Base-by-base conservation (phyloP, 805 yeast species). In the Kluyveromyces starmeri region DNA sequence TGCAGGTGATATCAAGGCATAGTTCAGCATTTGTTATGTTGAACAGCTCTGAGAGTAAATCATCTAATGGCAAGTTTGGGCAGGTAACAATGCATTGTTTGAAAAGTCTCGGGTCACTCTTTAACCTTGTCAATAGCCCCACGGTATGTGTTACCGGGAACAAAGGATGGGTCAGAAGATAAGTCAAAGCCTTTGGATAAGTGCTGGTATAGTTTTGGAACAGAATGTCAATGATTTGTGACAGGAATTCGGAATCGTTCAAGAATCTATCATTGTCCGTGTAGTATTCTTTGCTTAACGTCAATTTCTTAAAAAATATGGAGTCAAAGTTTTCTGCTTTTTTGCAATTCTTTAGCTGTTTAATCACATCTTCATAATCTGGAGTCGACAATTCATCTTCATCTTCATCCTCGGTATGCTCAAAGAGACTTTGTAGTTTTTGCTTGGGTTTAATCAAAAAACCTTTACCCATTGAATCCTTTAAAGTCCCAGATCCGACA, bases 11-110 rank as follows among this genome's bases (percentile, higher is more conserved):
- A 48, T 82, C 94, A 35, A 67, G 64, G 48, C 82, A 78, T 26
- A 82, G 70, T 19, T 75, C 84, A 29, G 72, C 78, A 44, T 73
- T 73, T 18, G 70, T 73, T 9, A 67, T 62, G 10, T 64, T 58
- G 37, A 74, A 64, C 33, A 86, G 64, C 38, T 82, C 85, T 6
- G 58, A 53, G 25, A 83, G 60, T 17, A 88, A 63, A 39, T 83
- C 94, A 4, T 56, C 55, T 30, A 81, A 66, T 7, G 81, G 68
- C 25, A 86, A 59, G 37, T 77, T 75, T 5, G 83, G 78, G 40
- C 92, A 81, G 1, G 92, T 78, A 10, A 78, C 82, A 32, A 85
- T 71, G 1, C 94, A 89, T 55, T 83, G 95, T 58, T 85, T 75
- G 55, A 80, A 68, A 38, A 86, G 65, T 40, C 81, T 71, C 23